Percentiles rank a stretch among this genome's conserved stretches.
phyloP scores from a whole-genome alignment of 495 filamentous ascomycete genomes.

The Penicillium pulvis region DNA sequence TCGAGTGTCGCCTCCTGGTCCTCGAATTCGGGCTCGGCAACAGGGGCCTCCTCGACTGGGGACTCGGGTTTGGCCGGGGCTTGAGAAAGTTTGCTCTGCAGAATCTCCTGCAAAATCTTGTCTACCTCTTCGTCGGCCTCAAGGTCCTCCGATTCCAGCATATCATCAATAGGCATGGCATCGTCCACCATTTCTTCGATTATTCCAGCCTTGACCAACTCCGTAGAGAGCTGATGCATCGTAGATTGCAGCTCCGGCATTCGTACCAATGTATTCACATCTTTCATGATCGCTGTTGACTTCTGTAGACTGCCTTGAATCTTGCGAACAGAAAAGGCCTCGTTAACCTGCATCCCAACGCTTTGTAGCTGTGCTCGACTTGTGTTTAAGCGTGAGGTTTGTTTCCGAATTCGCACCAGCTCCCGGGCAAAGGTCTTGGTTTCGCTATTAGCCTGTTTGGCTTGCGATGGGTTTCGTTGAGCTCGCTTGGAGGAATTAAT shows the following conservation, averaged over 20 bases:
- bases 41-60: constrained; percentile 55
- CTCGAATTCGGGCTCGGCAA: constrained; percentile 66
- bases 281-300: constrained; percentile 91
- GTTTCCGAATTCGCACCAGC: constrained; percentile 79
- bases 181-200: constrained; percentile 98
- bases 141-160: constrained; percentile 78
- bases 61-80: constrained; percentile 52
- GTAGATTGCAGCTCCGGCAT: constrained; percentile 86
- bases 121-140: constrained; percentile 91
- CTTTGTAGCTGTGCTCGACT: constrained; percentile 89
- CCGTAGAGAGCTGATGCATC: constrained; percentile 85
- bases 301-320: constrained; percentile 91
- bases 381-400: constrained; percentile 71
- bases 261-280: constrained; percentile 84
- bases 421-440: constrained; percentile 86
- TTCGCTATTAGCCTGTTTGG: constrained; percentile 73
- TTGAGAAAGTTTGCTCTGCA: constrained; percentile 78
- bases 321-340: constrained; percentile 93
- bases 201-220: constrained; percentile 91
- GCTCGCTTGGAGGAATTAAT: constrained; percentile 75
- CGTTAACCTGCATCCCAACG: constrained; percentile 97
- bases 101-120: constrained; percentile 85
- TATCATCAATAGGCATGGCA: constrained; percentile 69
- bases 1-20: constrained; percentile 84
- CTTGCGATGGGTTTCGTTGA: constrained; percentile 71